phyloP scores from a whole-genome alignment of 495 filamentous ascomycete species.

The Pyronema domesticum region DNA sequence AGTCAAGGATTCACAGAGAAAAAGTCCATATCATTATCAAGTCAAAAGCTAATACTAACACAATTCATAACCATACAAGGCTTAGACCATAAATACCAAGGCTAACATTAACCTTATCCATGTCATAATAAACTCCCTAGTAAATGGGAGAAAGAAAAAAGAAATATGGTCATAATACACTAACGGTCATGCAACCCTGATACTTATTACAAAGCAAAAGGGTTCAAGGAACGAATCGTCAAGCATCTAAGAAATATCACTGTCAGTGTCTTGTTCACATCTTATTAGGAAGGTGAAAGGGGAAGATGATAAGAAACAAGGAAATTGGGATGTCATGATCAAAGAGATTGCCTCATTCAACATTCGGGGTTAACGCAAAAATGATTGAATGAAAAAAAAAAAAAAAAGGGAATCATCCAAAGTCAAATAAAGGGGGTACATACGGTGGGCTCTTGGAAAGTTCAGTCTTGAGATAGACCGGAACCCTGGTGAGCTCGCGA shows the following conservation, averaged over 20 bases:
- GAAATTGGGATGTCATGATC: neutral
- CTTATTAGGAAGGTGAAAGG: no score
- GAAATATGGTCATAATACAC: conserved; percentile 7
- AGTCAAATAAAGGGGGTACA: conserved; percentile 28
- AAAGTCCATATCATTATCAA: neutral
- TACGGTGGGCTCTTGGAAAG: conserved; percentile 97
- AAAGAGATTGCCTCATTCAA: no score
- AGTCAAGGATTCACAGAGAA: no score
- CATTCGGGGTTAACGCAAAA: no score
- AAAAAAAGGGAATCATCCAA: neutral
- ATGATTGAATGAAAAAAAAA: no score
- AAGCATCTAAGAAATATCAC: conserved; percentile 48
- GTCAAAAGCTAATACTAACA: neutral
- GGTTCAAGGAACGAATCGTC: conserved; percentile 93
- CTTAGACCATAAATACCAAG: neutral
- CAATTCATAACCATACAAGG: neutral
- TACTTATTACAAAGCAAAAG: conserved; percentile 61
- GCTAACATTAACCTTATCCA: neutral
- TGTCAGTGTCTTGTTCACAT: conserved; percentile 26
- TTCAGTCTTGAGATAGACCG: conserved; percentile 94
- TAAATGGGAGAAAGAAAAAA: neutral
- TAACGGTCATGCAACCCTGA: neutral
- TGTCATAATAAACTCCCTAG: neutral
- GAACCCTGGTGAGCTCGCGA: conserved; percentile 88
- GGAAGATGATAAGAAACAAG: neutral